Conservation (phyloP, 2,329 filamentous ascomycete genomes). For the Fusarium humuli region DNA sequence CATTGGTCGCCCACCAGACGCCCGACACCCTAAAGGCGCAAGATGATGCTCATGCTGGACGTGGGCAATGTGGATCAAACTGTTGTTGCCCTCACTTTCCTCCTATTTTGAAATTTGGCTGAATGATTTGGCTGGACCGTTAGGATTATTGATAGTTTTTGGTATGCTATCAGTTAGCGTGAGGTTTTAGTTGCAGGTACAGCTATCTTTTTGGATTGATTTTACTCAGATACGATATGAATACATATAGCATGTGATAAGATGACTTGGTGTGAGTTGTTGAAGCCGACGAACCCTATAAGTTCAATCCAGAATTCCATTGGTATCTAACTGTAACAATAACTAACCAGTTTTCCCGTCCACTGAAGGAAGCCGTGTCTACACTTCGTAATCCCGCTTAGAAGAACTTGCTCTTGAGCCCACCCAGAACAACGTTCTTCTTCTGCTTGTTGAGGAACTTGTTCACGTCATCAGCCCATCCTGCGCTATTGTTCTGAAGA, state of each 20-base stretch:
- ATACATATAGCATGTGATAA: background rate
- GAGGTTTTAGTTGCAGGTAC: background rate
- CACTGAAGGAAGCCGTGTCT: background rate
- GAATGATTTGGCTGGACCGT: background rate
- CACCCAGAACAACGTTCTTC: conserved; percentile 81
- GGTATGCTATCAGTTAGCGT: background rate
- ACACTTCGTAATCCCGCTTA: conserved; percentile 28
- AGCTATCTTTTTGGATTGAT: background rate
- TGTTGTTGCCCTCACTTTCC: background rate
- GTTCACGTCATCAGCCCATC: conserved; percentile 87
- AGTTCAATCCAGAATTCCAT: conserved; percentile 2
- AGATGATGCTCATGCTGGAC: background rate
- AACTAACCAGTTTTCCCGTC: background rate
- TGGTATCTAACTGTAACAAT: conserved; percentile 26
- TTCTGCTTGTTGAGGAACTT: conserved; percentile 92
- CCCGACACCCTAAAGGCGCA: background rate
- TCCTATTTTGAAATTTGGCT: background rate
- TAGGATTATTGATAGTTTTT: background rate
- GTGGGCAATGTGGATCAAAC: background rate
- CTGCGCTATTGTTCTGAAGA: conserved; percentile 81
- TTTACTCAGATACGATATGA: background rate
- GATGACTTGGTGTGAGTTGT: background rate
- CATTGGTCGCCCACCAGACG: background rate
- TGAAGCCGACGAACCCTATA: background rate
- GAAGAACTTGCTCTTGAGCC: conserved; percentile 70